A percentile compares a stretch with the other conserved stretches of the same genome.
Conservation (phyloP, 768 basidiomycete species). For the Cyclocybe aegerita region DNA sequence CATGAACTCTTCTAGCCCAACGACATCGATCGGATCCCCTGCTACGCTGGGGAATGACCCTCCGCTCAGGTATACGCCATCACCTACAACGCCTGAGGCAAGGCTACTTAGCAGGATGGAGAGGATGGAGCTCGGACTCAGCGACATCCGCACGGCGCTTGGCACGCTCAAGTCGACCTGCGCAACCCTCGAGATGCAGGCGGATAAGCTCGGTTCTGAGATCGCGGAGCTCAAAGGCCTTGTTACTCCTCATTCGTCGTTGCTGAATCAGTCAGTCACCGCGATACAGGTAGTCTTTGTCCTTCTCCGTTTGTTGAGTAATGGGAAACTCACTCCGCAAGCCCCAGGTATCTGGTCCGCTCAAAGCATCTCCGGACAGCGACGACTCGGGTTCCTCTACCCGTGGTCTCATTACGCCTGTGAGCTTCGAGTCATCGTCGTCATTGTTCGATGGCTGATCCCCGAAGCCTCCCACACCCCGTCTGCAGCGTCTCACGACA, state of each 20-base stretch:
- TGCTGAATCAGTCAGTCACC: not conserved
- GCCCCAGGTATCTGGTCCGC: not conserved
- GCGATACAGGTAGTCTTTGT: not conserved
- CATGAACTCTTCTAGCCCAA: no score
- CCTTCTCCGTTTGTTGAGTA: not conserved
- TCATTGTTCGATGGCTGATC: no score
- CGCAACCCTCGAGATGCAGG: constrained; percentile 1
- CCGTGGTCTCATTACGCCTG: no score
- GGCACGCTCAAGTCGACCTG: constrained; percentile 3
- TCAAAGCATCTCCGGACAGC: no score
- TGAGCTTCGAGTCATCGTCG: no score
- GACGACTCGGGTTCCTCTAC: no score
- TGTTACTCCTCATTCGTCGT: not conserved
- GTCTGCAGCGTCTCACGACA: not conserved
- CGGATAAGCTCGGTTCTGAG: constrained; percentile 1
- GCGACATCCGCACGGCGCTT: constrained; percentile 1
- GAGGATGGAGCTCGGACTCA: constrained; percentile 1
- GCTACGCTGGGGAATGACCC: no score
- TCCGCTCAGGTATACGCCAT: no score
- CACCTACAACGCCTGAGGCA: not conserved
- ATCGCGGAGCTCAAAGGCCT: not conserved
- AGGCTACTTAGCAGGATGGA: not conserved
- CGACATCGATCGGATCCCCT: no score
- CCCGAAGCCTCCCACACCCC: no score
- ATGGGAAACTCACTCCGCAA: not conserved